Conservation (phyloP, 495 filamentous ascomycete genomes). For the Cenococcum geophilum region DNA sequence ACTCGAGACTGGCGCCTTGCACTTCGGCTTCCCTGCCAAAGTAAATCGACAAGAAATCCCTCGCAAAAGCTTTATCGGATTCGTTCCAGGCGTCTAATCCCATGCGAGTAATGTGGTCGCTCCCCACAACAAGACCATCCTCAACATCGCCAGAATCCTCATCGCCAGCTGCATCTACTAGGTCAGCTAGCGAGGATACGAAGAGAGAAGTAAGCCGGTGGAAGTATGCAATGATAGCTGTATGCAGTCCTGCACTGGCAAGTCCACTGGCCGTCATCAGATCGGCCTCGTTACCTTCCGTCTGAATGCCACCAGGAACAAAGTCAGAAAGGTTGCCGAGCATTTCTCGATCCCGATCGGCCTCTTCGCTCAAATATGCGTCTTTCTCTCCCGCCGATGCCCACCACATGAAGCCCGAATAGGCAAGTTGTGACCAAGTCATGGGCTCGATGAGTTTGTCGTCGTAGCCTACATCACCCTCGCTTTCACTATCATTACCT, state of each 20-base stretch:
- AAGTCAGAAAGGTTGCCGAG: constrained; percentile 33
- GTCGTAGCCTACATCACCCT: constrained; percentile 27
- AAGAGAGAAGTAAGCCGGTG: constrained; percentile 73
- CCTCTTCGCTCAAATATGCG: constrained; percentile 38
- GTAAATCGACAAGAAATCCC: constrained; percentile 60
- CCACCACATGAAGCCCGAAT: constrained; percentile 96
- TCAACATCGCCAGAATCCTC: constrained; percentile 45
- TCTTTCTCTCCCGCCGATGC: constrained; percentile 83
- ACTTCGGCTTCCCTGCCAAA: constrained; percentile 66
- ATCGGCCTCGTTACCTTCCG: constrained; percentile 29
- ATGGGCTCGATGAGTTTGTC: constrained; percentile 63
- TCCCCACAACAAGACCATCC: constrained; percentile 32
- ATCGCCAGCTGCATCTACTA: constrained; percentile 55
- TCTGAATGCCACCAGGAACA: constrained; percentile 39
- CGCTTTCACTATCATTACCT: constrained; percentile 16
- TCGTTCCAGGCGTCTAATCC: constrained; percentile 84
- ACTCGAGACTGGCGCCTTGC: constrained; percentile 64
- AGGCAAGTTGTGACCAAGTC: constrained; percentile 86
- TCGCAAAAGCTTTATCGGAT: constrained; percentile 65
- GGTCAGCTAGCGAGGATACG: constrained; percentile 61
- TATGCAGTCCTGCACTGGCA: constrained; percentile 43
- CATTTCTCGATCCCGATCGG: constrained; percentile 30
- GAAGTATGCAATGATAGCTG: constrained; percentile 85
- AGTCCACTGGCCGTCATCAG: background rate
- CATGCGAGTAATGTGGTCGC: constrained; percentile 68